Conservation (phyloP, 345 rosid genomes). For the Eucalyptus virginea region DNA sequence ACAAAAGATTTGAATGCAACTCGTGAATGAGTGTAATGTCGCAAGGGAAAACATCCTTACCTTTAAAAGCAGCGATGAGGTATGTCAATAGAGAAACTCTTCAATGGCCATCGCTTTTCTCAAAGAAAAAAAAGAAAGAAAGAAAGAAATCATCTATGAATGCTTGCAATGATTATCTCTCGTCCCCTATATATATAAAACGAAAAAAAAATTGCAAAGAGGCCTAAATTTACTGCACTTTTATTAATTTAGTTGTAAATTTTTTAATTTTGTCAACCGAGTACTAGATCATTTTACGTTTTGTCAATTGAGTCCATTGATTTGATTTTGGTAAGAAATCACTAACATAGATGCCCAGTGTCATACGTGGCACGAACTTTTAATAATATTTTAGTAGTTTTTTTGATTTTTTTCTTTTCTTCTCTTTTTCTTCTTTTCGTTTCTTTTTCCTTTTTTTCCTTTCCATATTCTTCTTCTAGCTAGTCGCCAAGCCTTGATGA, state of each 20-base stretch:
- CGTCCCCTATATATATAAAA: too few relatives aligned
- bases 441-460: too few relatives aligned
- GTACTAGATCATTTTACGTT: accelerated
- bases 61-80: background rate
- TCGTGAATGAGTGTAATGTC: background rate
- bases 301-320: accelerated
- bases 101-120: background rate
- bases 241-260: too few relatives aligned
- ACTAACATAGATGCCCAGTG: accelerated
- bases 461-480: background rate
- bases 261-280: too few relatives aligned
- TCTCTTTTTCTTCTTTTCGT: accelerated
- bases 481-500: accelerated
- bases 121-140: too few relatives aligned
- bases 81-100: background rate
- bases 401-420: too few relatives aligned
- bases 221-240: background rate
- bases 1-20: background rate
- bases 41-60: background rate
- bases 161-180: background rate
- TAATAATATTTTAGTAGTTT: too few relatives aligned
- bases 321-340: background rate
- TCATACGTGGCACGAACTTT: background rate
- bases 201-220: too few relatives aligned
- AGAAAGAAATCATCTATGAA: background rate